Evolutionary conservation across 768 basidiomycete species (phyloP), one percentile per base, ranked within the genome.

Genomic region (Suillus discolor): DNA sequence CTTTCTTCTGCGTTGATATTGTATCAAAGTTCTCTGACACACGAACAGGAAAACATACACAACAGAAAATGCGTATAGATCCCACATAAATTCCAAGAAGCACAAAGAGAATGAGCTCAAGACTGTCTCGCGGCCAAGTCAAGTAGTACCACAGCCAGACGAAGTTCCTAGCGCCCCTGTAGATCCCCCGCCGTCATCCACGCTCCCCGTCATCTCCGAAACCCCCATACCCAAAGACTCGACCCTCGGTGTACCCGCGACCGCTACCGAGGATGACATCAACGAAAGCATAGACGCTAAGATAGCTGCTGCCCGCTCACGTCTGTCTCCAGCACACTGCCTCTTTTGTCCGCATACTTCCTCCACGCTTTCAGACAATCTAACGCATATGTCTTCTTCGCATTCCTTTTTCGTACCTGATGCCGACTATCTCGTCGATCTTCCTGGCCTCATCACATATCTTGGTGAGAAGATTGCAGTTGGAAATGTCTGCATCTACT

Each of bases 391-490:
- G 97, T 88, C 91, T 47, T 74, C 77, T 60, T 76, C 77, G 0
- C 97, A 99, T 78, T 95, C 95, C 11, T 99, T 99, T 84, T 97
- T 97, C 82, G 84, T 99, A 67, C 97, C 97, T 54, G 96, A 99
- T 71, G 88, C 89, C 49, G 93, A 97, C 57, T 96, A 92, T 77
- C 87, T 99, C 70, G 81, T 90, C 71, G 94, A 99, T 78, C 77
- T 92, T 44, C 70, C 86, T 6, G 97, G 97, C 5, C 85, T 99
- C 54, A 79, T 99, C 66, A 77, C 81, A 8, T 94, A 96, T 77
- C 86, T 99, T 8, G 94, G 92, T 6, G 94, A 97, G 79, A 97
- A 97, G 79, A 88, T 98, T 57, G 90, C 92, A 0, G 87, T 97
- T n/a, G 93, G 90, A 16, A 96, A 97, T 79, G 83, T 94, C 8